Conservation (phyloP, 345 rosid genomes). For the Noccaea bulbosa region DNA sequence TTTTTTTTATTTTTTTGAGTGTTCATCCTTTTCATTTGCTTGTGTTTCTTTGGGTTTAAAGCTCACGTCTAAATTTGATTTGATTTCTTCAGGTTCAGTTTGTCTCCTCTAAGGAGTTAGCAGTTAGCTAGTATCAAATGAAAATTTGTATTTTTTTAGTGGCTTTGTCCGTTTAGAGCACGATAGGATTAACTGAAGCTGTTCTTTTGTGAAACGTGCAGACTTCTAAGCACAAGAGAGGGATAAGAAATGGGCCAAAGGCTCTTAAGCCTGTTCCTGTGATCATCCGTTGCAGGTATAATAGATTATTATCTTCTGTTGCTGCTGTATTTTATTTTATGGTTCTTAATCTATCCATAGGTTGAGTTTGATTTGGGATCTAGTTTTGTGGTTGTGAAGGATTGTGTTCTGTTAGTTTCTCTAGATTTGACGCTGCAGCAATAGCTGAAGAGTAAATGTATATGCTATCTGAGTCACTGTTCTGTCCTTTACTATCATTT, state of each 20-base stretch:
- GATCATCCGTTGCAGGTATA: conserved; percentile 86
- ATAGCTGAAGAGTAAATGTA: not conserved
- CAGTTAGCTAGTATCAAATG: not conserved
- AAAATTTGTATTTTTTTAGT: not conserved
- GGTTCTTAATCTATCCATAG: not conserved
- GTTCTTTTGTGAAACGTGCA: conserved; percentile 40
- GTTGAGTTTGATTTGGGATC: not conserved
- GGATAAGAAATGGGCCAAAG: conserved; percentile 66
- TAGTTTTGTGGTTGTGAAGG: not conserved
- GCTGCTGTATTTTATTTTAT: conserved; percentile 12
- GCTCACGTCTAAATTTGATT: not conserved
- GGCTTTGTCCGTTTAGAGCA: not conserved
- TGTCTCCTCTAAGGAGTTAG: not conserved
- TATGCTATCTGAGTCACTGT: conserved; percentile 1
- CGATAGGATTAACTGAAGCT: conserved; percentile 2
- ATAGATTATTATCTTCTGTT: conserved; percentile 23
- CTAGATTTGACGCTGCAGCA: not conserved
- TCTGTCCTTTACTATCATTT: not conserved
- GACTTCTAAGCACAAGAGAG: conserved; percentile 78
- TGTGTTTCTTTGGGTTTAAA: conserved; percentile 10
- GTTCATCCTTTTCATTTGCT: not conserved
- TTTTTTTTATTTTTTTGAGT: not conserved
- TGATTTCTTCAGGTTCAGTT: conserved; percentile 2
- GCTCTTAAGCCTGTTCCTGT: conserved; percentile 91
- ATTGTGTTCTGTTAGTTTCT: not conserved